phyloP scores from a whole-genome alignment of 2,329 filamentous ascomycete species.

The Dactylonectria macrodidyma region DNA sequence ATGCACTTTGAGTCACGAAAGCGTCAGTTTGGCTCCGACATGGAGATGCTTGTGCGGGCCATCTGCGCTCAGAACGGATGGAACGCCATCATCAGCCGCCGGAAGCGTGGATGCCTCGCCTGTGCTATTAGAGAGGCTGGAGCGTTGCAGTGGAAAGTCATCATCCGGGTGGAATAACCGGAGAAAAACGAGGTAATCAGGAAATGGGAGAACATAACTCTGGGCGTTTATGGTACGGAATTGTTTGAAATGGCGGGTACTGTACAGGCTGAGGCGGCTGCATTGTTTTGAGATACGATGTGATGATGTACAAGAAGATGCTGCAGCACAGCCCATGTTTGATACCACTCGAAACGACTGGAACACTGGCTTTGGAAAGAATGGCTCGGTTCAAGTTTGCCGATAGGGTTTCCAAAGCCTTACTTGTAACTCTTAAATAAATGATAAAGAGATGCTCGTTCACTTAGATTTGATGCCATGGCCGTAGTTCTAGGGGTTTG shows the following conservation, averaged over 20 bases:
- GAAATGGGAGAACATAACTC: slow-evolving; percentile 3
- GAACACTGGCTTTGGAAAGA: slow-evolving; percentile 1
- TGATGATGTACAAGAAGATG: slow-evolving; percentile 20
- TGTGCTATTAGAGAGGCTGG: slow-evolving; percentile 84
- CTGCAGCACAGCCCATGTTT: slow-evolving; percentile 16
- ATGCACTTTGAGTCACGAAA: slow-evolving; percentile 71
- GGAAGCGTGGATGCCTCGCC: slow-evolving; percentile 77
- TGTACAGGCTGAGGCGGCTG: slow-evolving; percentile 10
- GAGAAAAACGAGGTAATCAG: slow-evolving; percentile 8
- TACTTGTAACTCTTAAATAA: not conserved
- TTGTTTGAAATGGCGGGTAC: not conserved
- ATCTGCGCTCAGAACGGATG: slow-evolving; percentile 82
- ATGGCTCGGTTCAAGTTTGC: not conserved
- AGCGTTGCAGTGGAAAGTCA: slow-evolving; percentile 77
- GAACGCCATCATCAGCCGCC: slow-evolving; percentile 80
- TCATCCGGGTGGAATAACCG: slow-evolving; percentile 70
- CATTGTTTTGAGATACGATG: slow-evolving; percentile 18
- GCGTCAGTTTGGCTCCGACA: slow-evolving; percentile 73
- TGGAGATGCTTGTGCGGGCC: slow-evolving; percentile 80
- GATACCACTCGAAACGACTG: slow-evolving; percentile 11
- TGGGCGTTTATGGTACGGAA: slow-evolving; percentile 16
- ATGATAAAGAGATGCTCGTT: not conserved
- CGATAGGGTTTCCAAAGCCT: not conserved
- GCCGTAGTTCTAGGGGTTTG: too few species aligned
- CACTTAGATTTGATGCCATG: not conserved